These are phyloP conservation scores for Leishmania lainsoni DNA, from an alignment of 208 protist species.

Conservation along the genomic window DNA sequence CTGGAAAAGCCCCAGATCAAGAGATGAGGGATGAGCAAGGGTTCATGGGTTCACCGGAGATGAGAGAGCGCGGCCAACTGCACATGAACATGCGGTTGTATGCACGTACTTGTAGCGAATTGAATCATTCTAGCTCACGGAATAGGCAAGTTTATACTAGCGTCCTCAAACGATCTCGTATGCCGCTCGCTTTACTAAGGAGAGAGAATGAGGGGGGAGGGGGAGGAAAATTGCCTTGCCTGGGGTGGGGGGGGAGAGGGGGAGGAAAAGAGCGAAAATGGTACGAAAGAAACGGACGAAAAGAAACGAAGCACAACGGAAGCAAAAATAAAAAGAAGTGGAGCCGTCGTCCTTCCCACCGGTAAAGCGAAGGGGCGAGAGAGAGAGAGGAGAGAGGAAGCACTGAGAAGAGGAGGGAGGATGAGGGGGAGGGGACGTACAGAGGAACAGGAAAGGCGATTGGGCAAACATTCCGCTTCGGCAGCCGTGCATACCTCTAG, in stretches of 20 bases:
- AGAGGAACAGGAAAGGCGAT: not conserved
- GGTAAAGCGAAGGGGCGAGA: too few relatives aligned
- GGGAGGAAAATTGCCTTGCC: not conserved
- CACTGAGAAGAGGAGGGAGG: not conserved
- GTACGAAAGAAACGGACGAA: not conserved
- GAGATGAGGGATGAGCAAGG: not conserved
- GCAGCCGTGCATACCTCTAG: too few relatives aligned
- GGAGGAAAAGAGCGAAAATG: not conserved
- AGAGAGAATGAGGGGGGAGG: not conserved
- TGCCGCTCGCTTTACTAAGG: not conserved
- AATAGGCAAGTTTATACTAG: not conserved
- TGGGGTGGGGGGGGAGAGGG: not conserved
- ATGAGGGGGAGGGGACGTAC: not conserved
- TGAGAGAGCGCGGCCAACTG: not conserved
- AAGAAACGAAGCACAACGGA: not conserved
- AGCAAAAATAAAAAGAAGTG: not conserved
- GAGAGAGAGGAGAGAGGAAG: not conserved
- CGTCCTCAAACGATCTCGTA: not conserved
- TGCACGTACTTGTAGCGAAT: not conserved
- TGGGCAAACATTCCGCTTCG: not conserved
- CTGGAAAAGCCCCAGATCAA: not conserved
- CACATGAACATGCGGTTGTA: not conserved
- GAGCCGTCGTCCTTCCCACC: not conserved
- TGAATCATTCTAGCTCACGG: not conserved
- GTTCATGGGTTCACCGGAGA: not conserved